These are phyloP conservation scores for Pseudonitzschia pungens DNA, from an alignment of 108 stramenopile species.

Conservation along the genomic window DNA sequence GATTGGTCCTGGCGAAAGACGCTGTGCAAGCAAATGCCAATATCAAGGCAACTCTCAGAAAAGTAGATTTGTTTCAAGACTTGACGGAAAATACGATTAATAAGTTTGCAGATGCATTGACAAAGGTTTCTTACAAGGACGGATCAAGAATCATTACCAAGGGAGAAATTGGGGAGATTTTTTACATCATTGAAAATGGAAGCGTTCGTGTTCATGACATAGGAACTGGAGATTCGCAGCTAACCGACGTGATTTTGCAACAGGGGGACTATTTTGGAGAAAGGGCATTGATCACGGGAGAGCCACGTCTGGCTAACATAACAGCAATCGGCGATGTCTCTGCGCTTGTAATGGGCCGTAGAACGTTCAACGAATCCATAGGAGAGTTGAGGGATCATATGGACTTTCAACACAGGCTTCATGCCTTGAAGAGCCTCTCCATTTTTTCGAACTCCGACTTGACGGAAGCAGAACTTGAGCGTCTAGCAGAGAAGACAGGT, in stretches of 20 bases:
- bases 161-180: constrained; percentile 76
- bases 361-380: constrained; percentile 35
- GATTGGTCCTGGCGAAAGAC: constrained; percentile 56
- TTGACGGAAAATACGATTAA: constrained; percentile 30
- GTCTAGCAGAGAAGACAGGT: constrained; percentile 49
- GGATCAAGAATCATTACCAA: constrained; percentile 64
- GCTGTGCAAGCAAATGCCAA: constrained; percentile 37
- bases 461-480: constrained; percentile 57
- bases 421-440: constrained; percentile 58
- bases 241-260: constrained; percentile 14
- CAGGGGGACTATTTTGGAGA: constrained; percentile 89
- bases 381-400: constrained; percentile 39
- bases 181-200: constrained; percentile 84
- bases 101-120: constrained; percentile 27
- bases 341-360: constrained; percentile 47
- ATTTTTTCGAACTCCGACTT: constrained; percentile 60
- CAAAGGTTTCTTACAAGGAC: constrained; percentile 35
- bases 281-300: constrained; percentile 86
- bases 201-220: constrained; percentile 63
- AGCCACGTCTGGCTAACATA: constrained; percentile 73
- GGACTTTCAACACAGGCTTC: constrained; percentile 12
- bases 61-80: constrained; percentile 55
- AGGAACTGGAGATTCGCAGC: constrained; percentile 44
- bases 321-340: constrained; percentile 45
- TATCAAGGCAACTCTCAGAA: constrained; percentile 48